These are phyloP conservation scores for Colletotrichum tabaci DNA, from an alignment of 2,329 filamentous ascomycete species.

Conservation along the genomic window DNA sequence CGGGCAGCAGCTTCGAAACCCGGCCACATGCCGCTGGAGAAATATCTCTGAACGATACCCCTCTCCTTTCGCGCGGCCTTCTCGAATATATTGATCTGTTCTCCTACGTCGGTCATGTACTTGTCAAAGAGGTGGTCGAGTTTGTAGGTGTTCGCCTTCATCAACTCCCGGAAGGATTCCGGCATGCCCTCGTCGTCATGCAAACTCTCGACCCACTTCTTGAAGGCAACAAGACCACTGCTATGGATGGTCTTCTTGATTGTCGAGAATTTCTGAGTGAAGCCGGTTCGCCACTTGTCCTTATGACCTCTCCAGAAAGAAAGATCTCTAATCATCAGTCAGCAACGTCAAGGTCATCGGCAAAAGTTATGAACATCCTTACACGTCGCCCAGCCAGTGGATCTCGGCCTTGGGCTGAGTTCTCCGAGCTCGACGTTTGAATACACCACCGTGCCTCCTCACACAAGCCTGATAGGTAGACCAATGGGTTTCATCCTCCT, in stretches of 20 bases:
- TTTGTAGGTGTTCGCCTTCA: constrained; percentile 1
- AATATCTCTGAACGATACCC: not conserved
- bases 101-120: not conserved
- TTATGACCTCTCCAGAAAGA: constrained; percentile 22
- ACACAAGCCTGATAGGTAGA: constrained; percentile 37
- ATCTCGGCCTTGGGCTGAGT: not conserved
- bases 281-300: no score
- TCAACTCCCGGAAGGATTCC: not conserved
- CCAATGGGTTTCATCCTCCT: constrained; percentile 13
- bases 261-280: not conserved
- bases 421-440: not conserved
- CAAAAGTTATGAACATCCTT: not conserved
- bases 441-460: constrained; percentile 5
- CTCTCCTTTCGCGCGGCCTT: not conserved
- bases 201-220: not conserved
- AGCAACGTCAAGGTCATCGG: no score
- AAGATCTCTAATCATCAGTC: not conserved
- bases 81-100: not conserved
- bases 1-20: constrained; percentile 18
- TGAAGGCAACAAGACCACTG: not conserved
- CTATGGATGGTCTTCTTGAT: not conserved
- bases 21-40: not conserved
- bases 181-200: not conserved
- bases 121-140: constrained; percentile 7
- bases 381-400: constrained; percentile 28